Conservation (phyloP, 768 basidiomycete species). For the Porphyrellus cyaneotinctus region DNA sequence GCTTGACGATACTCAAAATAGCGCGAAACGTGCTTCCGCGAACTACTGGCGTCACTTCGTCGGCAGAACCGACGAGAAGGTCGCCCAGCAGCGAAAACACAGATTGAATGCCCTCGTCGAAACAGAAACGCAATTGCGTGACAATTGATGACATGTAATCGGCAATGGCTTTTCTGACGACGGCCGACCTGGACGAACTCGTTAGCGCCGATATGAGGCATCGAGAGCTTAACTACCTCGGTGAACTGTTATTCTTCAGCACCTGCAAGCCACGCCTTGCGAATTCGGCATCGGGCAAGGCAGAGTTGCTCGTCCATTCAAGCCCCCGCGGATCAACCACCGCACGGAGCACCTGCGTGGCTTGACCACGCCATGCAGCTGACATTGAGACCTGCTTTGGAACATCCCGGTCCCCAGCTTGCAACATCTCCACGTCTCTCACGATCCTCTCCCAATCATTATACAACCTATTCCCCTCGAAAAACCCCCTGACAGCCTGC, state of each 20-base stretch:
- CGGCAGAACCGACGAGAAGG: slow-evolving; percentile 42
- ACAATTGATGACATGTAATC: slow-evolving; percentile 19
- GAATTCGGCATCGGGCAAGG: slow-evolving; percentile 39
- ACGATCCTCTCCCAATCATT: slow-evolving; percentile 11
- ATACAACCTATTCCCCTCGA: slow-evolving; percentile 17
- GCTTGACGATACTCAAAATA: slow-evolving; percentile 40
- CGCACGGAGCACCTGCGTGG: slow-evolving; percentile 31
- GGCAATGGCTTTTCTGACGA: slow-evolving; percentile 19
- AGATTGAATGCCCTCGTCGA: slow-evolving; percentile 20
- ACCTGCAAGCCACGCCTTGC: slow-evolving; percentile 43
- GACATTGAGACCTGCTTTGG: background rate
- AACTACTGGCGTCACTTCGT: slow-evolving; percentile 45
- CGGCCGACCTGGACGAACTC: slow-evolving; percentile 10
- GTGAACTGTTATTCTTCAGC: slow-evolving; percentile 39
- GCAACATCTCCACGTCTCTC: slow-evolving; percentile 11
- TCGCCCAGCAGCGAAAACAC: slow-evolving; percentile 34
- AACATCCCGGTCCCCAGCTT: background rate
- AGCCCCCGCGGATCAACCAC: slow-evolving; percentile 45
- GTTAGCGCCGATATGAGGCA: slow-evolving; percentile 7
- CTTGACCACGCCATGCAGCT: slow-evolving; percentile 22
- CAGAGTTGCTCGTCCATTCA: slow-evolving; percentile 54
- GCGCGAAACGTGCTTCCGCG: slow-evolving; percentile 41
- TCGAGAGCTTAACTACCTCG: slow-evolving; percentile 29
- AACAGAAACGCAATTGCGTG: slow-evolving; percentile 7
- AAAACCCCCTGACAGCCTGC: slow-evolving; percentile 19